phyloP scores from a whole-genome alignment of 2,329 filamentous ascomycete genomes.

The Beauveria sp. region DNA sequence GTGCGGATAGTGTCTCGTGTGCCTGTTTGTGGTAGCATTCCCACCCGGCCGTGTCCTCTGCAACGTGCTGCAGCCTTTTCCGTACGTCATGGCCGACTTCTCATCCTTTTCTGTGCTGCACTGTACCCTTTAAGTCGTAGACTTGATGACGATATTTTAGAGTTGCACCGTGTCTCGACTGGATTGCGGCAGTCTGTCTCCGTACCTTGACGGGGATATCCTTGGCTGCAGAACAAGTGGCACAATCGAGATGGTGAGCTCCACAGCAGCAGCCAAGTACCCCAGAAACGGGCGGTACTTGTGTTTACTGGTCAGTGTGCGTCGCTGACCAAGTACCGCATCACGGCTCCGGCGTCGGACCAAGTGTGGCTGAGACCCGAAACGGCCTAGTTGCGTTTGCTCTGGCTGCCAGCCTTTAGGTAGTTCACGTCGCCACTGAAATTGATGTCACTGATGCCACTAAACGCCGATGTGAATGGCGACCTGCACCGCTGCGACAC shows the following conservation, averaged over 20 bases:
- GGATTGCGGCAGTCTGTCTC: neutral
- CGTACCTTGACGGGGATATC: neutral
- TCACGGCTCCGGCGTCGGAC: neutral
- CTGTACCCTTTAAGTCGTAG: no score
- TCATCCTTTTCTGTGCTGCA: no score
- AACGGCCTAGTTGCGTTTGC: neutral
- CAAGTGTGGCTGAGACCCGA: neutral
- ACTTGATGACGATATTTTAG: no score
- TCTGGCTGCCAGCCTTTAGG: neutral
- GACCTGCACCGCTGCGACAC: neutral
- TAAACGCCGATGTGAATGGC: neutral
- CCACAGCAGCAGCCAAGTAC: neutral
- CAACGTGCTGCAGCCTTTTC: neutral
- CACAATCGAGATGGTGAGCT: conserved; percentile 5
- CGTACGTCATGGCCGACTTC: no score
- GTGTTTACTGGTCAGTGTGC: neutral
- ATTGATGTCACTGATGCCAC: neutral
- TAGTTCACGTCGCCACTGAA: neutral
- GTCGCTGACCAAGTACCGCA: neutral
- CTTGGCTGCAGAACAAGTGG: neutral
- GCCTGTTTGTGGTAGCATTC: neutral
- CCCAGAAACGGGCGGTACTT: neutral
- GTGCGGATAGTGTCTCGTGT: neutral
- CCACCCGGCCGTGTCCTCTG: neutral
- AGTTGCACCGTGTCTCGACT: neutral